Conservation (phyloP, 164 flowering plant species). For the Macadamia tetraphylla region DNA sequence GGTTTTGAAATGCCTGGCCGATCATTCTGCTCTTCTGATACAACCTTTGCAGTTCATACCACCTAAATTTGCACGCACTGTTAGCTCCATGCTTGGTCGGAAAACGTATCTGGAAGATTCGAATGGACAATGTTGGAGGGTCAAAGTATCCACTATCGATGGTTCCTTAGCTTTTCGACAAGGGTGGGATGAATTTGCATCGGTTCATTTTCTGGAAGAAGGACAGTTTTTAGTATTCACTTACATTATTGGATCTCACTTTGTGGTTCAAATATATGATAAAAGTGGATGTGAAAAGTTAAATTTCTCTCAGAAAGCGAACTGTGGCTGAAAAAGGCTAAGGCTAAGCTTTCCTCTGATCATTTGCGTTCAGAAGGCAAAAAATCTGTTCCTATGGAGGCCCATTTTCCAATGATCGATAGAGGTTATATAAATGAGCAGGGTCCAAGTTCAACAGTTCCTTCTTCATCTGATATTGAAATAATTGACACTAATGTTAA, state of each 20-base stretch:
- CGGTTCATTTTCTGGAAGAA: conserved; percentile 32
- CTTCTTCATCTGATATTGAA: conserved; percentile 10
- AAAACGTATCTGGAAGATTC: conserved; percentile 35
- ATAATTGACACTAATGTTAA: background rate
- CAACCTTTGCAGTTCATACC: conserved; percentile 41
- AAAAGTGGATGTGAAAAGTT: conserved; percentile 30
- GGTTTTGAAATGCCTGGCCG: background rate
- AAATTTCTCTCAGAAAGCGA: conserved; percentile 16
- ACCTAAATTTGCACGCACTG: conserved; percentile 27
- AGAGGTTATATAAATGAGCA: conserved; percentile 17
- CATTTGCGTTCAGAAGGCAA: conserved; percentile 1
- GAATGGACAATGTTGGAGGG: conserved; percentile 34
- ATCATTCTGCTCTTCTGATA: background rate
- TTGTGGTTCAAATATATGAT: conserved; percentile 33
- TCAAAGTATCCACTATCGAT: conserved; percentile 21
- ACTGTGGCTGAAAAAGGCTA: background rate
- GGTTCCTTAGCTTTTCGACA: conserved; percentile 36
- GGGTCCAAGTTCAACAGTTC: conserved; percentile 14
- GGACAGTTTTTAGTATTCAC: conserved; percentile 43
- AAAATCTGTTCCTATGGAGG: conserved; percentile 2
- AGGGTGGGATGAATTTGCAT: conserved; percentile 48
- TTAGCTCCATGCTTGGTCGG: conserved; percentile 20
- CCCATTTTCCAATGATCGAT: conserved; percentile 4
- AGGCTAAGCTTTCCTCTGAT: background rate
- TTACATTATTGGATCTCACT: conserved; percentile 31